Evolutionary conservation across 768 basidiomycete species (phyloP).

Genomic region (Steccherinum ochraceum): DNA sequence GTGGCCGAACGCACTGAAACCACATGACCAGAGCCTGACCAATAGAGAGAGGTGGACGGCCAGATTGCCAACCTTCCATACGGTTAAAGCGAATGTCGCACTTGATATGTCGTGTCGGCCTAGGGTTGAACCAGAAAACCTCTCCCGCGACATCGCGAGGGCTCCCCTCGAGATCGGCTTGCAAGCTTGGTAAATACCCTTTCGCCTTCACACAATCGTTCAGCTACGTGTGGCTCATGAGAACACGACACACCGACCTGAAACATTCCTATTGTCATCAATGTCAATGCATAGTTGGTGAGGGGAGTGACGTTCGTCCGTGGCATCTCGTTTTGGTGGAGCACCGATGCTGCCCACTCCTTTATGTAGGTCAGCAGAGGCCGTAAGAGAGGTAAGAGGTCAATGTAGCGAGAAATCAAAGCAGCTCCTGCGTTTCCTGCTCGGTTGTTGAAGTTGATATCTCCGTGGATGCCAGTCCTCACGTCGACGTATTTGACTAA

Average conservation of each 20-base stretch:
- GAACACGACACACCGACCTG: constrained; percentile 36
- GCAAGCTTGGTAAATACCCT: constrained; percentile 46
- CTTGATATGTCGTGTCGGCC: constrained; percentile 4
- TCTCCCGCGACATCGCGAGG: not conserved
- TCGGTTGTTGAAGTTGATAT: constrained; percentile 59
- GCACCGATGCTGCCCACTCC: constrained; percentile 50
- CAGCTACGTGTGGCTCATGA: not conserved
- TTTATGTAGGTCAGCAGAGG: constrained; percentile 45
- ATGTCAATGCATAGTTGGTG: constrained; percentile 53
- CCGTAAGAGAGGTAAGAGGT: constrained; percentile 36
- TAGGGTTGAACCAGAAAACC: constrained; percentile 25
- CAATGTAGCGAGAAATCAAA: constrained; percentile 46
- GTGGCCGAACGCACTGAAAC: constrained; percentile 41
- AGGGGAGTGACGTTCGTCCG: constrained; percentile 25
- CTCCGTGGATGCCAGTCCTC: constrained; percentile 35
- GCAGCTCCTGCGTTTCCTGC: constrained; percentile 47
- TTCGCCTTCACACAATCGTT: constrained; percentile 26
- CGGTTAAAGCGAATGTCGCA: constrained; percentile 18
- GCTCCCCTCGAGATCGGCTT: constrained; percentile 23
- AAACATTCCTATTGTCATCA: constrained; percentile 56
- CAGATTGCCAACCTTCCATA: not conserved
- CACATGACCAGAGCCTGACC: constrained; percentile 28
- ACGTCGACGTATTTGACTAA: constrained; percentile 49
- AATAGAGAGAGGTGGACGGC: too few species aligned
- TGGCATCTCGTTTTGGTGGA: constrained; percentile 39